Percentiles rank a stretch among this genome's conserved stretches.
Evolutionary conservation across 176 grass and related monocot genomes (phyloP).

Genomic region (Alloteropsis semialata): DNA sequence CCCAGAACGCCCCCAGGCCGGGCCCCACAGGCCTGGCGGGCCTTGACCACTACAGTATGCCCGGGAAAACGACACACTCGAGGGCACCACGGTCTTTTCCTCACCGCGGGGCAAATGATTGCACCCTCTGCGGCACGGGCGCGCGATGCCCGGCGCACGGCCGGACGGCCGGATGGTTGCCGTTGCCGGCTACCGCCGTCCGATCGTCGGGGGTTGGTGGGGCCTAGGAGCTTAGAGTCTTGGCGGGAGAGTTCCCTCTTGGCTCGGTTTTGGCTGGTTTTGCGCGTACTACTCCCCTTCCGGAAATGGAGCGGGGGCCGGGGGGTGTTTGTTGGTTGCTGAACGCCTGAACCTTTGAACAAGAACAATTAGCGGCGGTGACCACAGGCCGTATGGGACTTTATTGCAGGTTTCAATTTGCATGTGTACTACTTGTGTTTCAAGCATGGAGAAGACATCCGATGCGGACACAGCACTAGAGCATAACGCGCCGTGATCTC

Average conservation of each 20-base stretch:
- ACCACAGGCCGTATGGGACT: neutral
- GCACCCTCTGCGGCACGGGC: neutral
- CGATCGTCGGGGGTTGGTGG: neutral
- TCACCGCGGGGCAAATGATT: neutral
- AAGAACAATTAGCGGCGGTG: neutral
- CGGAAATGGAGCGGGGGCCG: neutral
- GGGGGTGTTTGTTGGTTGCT: neutral
- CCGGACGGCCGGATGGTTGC: neutral
- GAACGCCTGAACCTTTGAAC: too few relatives aligned
- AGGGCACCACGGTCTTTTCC: neutral
- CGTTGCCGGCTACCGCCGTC: too few relatives aligned
- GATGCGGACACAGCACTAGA: neutral
- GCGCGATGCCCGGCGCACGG: neutral
- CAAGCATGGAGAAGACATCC: neutral
- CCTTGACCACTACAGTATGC: neutral
- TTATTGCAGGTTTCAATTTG: neutral
- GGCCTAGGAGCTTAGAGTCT: neutral
- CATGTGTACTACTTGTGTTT: neutral
- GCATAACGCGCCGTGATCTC: too few relatives aligned
- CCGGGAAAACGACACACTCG: neutral
- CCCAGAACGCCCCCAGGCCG: neutral
- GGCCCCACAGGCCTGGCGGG: neutral
- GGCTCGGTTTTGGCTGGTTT: neutral
- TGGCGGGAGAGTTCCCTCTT: conserved; percentile 25
- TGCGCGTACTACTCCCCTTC: neutral